Evolutionary conservation across 495 filamentous ascomycete species (phyloP).

Genomic region (Neurospora sp.): DNA sequence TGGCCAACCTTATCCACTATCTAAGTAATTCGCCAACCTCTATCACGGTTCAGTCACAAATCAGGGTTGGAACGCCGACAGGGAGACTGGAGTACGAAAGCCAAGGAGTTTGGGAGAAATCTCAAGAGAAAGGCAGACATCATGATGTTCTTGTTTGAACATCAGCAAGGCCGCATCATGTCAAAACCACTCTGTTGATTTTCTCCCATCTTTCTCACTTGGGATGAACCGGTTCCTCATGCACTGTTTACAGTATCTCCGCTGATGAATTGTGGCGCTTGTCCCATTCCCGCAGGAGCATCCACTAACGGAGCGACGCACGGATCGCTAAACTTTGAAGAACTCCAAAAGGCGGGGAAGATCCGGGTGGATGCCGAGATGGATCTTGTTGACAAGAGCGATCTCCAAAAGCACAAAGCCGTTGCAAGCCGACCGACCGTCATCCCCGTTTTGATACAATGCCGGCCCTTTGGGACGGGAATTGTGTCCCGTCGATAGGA

Average conservation of each 20-base stretch:
- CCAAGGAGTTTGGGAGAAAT: background rate
- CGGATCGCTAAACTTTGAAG: background rate
- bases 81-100: background rate
- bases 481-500: background rate
- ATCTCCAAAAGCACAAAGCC: conserved; percentile 14
- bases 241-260: background rate
- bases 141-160: background rate
- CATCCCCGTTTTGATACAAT: conserved; percentile 1
- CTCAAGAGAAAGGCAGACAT: no score
- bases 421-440: conserved; percentile 19
- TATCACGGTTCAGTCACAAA: background rate
- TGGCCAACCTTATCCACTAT: conserved; percentile 24
- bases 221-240: background rate
- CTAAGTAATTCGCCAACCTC: background rate
- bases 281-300: background rate
- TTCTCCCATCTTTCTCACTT: background rate
- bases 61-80: background rate
- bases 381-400: background rate
- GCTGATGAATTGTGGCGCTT: background rate
- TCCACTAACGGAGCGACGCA: background rate
- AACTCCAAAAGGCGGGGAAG: background rate
- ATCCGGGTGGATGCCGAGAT: background rate
- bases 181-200: background rate
- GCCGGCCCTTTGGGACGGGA: background rate
- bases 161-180: background rate